Base-by-base conservation (phyloP, 805 yeast genomes). In the Metschnikowia cerradonensis region DNA sequence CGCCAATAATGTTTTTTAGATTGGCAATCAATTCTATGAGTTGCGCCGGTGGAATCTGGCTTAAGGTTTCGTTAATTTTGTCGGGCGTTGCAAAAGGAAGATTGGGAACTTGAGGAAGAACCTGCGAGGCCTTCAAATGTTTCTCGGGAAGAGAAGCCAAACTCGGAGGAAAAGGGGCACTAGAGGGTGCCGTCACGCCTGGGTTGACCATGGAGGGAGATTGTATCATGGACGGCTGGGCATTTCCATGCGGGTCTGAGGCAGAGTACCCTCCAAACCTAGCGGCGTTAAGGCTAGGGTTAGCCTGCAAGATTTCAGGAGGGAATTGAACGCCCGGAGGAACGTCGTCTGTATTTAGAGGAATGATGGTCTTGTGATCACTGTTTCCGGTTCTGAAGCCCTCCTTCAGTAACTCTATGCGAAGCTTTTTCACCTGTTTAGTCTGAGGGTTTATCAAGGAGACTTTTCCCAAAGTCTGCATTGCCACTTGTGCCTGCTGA, bases 21-120 rank as follows among this genome's bases (percentile, higher is more conserved):
- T 83, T 84, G 6, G 90, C 79, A 22, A 87, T 73, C 39, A 86
- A 71, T 61, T 86, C 90, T 32, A 87, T 79, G 48, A 87, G 67
- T 55, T 84, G 85, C 14, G 84, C 79, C 3, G 94, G 94, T 3
- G 89, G 85, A 19, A 86, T 79, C 41, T 78, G 71, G 52, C 85
- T 77, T 52, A 87, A 67, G 30, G 84, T 84, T 52, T 77, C 73
- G 31, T 84, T 83, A 41, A 85, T 80, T 38, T 78, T 77, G 58
- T 84, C 89, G 35, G 81, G 76, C 3, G 75, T 66, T 19, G 69
- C 67, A 53, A 84, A 79, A 40, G 77, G 78, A 14, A 71, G 65
- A 14, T 67, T 63, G 14, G 68, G 67, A 22, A 77, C 75, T 37
- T 67, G 70, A 2, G 91, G 89, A 51, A 86, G 66, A 52, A 65